These are phyloP conservation scores for Chenopodium quinoa DNA, from an alignment of 148 eudicot species.

Conservation along the genomic window DNA sequence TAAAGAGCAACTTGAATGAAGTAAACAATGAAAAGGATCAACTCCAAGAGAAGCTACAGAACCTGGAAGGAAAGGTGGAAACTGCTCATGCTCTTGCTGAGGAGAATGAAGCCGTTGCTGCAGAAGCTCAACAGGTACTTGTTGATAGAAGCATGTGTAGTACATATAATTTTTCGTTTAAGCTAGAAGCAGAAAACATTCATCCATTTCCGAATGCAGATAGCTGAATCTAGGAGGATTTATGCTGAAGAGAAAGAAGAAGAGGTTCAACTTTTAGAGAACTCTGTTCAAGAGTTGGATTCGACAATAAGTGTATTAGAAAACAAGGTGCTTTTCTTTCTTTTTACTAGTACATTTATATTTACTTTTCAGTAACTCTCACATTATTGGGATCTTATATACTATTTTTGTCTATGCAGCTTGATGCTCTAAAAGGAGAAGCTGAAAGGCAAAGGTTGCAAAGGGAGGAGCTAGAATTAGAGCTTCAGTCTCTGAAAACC, in stretches of 20 bases:
- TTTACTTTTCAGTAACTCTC: neutral
- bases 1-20: constrained; percentile 47
- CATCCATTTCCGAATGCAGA: constrained; percentile 31
- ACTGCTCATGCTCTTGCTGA: constrained; percentile 72
- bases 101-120: constrained; percentile 72
- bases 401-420: constrained; percentile 29
- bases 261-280: constrained; percentile 86
- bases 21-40: constrained; percentile 55
- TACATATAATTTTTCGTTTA: constrained; percentile 1
- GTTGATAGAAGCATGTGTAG: neutral
- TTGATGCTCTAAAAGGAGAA: constrained; percentile 71
- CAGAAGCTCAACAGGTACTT: constrained; percentile 76
- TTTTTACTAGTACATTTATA: neutral
- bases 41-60: constrained; percentile 39
- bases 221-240: constrained; percentile 60
- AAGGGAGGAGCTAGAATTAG: constrained; percentile 85
- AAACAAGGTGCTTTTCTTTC: constrained; percentile 54
- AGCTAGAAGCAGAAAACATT: constrained; percentile 1
- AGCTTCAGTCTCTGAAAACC: constrained; percentile 70
- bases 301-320: constrained; percentile 72
- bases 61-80: constrained; percentile 66
- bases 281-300: constrained; percentile 85
- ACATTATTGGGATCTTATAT: constrained; percentile 7
- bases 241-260: constrained; percentile 85
- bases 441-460: constrained; percentile 83